Base-by-base conservation (phyloP, 1,284 basidiomycete genomes). In the Pseudomicrostroma phylloplanum region DNA sequence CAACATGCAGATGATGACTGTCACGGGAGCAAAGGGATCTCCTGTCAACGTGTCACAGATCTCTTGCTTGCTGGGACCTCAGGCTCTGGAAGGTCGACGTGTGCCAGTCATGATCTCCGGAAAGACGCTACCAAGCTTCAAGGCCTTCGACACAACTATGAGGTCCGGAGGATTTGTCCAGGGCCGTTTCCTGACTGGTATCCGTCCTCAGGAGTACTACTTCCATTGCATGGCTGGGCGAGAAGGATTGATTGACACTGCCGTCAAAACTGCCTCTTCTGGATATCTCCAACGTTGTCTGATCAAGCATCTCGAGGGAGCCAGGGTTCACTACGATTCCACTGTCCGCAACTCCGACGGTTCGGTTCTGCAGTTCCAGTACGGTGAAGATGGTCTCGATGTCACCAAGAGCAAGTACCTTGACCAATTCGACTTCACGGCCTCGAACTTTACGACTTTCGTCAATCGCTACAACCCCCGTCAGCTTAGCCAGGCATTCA, bases 161-260 rank as follows among this genome's bases (percentile, higher is more conserved):
- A 90, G 96, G 66, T 94, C 96, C 17, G 96, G 96, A 80, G 96
- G 96, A n/a, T 99, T 96, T 80, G 91, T 99, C 57, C 92, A 91
- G n/a, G 96, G 93, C 80, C 91, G 96, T 58, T 99, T 99, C 86
- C 85, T 99, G 83, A 98, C 96, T 19, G 96, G 96, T 64, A 89
- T 99, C 79, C 91, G 90, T 67, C 96, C 96, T 0, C 96, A 99
- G 80, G 96, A 99, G 80, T 99, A 96, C 82, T 99, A 96, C 83
- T 99, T 99, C 85, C 96, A 98, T 82, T 97, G 96, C 81, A 99
- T 99, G 96, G 93, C 96, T 64, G 96, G 96, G 59, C 88, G 96
- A 73, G 96, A 98, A 82, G 96, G 96, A 80, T 85, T 99, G 40
- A 99, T 98, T 76, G 96, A 99, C 80, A 99, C 96, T 11, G 96